Evolutionary conservation across 768 basidiomycete genomes (phyloP).

Genomic region (Russula compacta): DNA sequence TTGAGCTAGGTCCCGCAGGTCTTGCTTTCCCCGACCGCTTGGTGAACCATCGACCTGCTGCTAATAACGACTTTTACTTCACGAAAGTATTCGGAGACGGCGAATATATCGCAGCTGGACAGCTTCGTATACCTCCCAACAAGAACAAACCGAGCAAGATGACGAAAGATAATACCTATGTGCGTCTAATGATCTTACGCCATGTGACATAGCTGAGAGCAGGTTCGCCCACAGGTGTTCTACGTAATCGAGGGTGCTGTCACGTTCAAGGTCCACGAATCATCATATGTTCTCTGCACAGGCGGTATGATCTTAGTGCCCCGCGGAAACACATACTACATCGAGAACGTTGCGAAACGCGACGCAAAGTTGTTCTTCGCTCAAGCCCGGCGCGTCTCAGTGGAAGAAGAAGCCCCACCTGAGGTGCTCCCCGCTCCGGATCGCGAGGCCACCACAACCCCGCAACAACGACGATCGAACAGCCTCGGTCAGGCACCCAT

Average conservation of each 20-base stretch:
- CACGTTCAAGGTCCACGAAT: constrained; percentile 73
- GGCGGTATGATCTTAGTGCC: constrained; percentile 90
- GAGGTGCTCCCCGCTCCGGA: constrained; percentile 16
- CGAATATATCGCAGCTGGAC: constrained; percentile 85
- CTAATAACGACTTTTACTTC: constrained; percentile 67
- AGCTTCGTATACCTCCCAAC: constrained; percentile 70
- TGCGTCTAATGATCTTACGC: constrained; percentile 31
- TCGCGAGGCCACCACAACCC: background rate
- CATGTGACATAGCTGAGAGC: constrained; percentile 11
- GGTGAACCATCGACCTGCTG: constrained; percentile 52
- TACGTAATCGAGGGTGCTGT: constrained; percentile 86
- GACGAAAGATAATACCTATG: constrained; percentile 90
- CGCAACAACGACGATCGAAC: constrained; percentile 11
- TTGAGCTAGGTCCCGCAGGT: constrained; percentile 35
- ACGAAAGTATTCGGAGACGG: constrained; percentile 90
- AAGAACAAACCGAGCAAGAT: constrained; percentile 81
- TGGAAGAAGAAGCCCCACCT: constrained; percentile 24
- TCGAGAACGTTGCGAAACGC: constrained; percentile 77
- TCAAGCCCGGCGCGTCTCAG: constrained; percentile 57
- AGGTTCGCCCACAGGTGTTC: constrained; percentile 44
- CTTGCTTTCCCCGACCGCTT: constrained; percentile 69
- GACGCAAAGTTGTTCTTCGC: constrained; percentile 86
- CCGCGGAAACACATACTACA: constrained; percentile 88
- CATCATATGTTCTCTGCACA: constrained; percentile 64
- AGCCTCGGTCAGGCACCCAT: constrained; percentile 14